Evolutionary conservation across 2,329 filamentous ascomycete species (phyloP), one percentile per base, ranked within the genome.

Genomic region (Xylariaceae sp.): DNA sequence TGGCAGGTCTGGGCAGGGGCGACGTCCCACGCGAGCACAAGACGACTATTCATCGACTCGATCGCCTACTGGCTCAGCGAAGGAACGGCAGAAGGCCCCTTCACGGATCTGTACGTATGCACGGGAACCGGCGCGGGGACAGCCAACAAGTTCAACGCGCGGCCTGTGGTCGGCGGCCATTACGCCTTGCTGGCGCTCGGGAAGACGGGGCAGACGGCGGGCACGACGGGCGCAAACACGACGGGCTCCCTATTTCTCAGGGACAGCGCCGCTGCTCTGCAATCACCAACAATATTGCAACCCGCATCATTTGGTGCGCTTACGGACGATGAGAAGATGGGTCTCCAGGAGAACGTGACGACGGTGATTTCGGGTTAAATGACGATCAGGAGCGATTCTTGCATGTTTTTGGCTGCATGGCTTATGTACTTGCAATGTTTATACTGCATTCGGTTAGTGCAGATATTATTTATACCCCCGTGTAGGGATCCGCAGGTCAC

Each of bases 1-100:
- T 90, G 88, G 88, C 84, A 88, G 67, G 85, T 90, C 71, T 88
- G 88, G 75, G 81, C 86, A 2, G 88, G 88, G 55, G 86, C 87
- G 0, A 85, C 89, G 0, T 80, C 84, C 2, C 78, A 77, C 37
- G 75, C 78, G 57, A 71, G 74, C 51, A 84, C 84, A 2, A 78
- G 87, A 44, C 74, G 77, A 0, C 78, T 85, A 64, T 87, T 90
- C 60, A 73, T 89, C 45, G 79, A 87, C 56, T 78, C 81, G 1
- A 80, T 89, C 7, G 86, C 86, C 0, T 76, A 75, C 64, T 90
- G 88, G 88, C 73, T 90, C 58, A 89, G 89, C 66, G 83, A 88
- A 69, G 90, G 87, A 0, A 73, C 67, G 3, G 88, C 79, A 1
- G 81, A 88, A 68, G 77, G 82, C 1, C 82, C 88, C 0, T 83